A percentile compares a stretch with the other conserved stretches of the same genome.
phyloP scores from a whole-genome alignment of 495 filamentous ascomycete species.

The Sabuloglossum arenarium region DNA sequence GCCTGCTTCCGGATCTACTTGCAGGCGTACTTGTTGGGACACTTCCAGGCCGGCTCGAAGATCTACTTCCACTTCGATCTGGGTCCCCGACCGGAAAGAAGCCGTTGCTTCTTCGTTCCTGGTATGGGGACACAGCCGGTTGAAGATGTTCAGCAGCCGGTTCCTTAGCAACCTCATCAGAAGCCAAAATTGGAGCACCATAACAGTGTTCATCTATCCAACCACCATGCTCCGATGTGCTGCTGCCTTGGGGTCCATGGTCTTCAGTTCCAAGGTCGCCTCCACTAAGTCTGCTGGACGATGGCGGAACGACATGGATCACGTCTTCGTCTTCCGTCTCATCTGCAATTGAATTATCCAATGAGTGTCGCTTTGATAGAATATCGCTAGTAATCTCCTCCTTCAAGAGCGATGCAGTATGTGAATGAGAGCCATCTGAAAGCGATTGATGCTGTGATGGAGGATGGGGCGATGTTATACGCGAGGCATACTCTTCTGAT shows the following conservation, averaged over 20 bases:
- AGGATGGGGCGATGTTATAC: slow-evolving; percentile 41
- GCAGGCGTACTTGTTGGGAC: slow-evolving; percentile 23
- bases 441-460: slow-evolving; percentile 19
- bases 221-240: slow-evolving; percentile 25
- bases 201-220: slow-evolving; percentile 32
- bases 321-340: slow-evolving; percentile 34
- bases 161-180: slow-evolving; percentile 77
- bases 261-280: slow-evolving; percentile 25
- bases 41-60: background rate
- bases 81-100: slow-evolving; percentile 27
- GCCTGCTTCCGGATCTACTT: slow-evolving; percentile 40
- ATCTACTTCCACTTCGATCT: slow-evolving; percentile 5
- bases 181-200: slow-evolving; percentile 65
- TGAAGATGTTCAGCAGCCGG: slow-evolving; percentile 39
- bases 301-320: slow-evolving; percentile 63
- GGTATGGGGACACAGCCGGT: slow-evolving; percentile 51
- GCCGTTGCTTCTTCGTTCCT: slow-evolving; percentile 34
- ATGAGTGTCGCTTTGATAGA: slow-evolving; percentile 2
- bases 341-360: slow-evolving; percentile 19
- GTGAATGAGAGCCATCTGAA: slow-evolving; percentile 24
- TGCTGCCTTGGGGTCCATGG: slow-evolving; percentile 23
- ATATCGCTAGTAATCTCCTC: slow-evolving; percentile 17
- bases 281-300: slow-evolving; percentile 38
- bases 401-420: slow-evolving; percentile 35
- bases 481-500: slow-evolving; percentile 53